A percentile compares a stretch with the other conserved stretches of the same genome.
Evolutionary conservation across 2,329 filamentous ascomycete species (phyloP).

Genomic region (Aspergillus quadrilineatus): DNA sequence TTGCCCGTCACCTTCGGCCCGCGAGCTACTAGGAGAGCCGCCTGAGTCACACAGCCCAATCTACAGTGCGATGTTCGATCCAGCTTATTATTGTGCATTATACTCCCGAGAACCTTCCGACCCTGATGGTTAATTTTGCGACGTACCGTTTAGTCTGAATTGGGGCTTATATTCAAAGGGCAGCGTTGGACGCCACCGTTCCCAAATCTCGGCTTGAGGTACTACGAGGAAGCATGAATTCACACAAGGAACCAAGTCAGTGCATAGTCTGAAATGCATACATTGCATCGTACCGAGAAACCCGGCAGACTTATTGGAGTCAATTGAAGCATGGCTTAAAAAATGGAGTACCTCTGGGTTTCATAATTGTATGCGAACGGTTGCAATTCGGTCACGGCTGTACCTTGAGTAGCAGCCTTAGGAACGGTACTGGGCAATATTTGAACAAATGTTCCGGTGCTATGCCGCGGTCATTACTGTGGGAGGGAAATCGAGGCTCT

Average conservation of each 20-base stretch:
- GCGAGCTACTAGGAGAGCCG: neutral
- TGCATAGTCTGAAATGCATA: neutral
- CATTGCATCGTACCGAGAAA: neutral
- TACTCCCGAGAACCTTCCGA: neutral
- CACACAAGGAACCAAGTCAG: neutral
- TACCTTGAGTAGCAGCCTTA: neutral
- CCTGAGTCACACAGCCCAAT: neutral
- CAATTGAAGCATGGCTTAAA: neutral
- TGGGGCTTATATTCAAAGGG: neutral
- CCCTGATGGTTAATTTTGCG: neutral
- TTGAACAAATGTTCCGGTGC: neutral
- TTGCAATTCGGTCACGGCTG: neutral
- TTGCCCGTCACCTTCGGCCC: neutral
- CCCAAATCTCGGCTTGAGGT: neutral
- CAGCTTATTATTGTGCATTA: neutral
- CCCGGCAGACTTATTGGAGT: neutral
- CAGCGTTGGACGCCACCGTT: neutral
- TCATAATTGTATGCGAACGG: neutral
- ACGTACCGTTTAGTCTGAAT: neutral
- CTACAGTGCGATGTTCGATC: neutral
- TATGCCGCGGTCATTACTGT: neutral
- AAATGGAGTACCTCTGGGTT: conserved; percentile 2
- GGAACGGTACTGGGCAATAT: neutral
- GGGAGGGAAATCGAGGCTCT: neutral
- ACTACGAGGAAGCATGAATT: neutral